These are phyloP conservation scores for Camelina neglecta DNA, from an alignment of 345 rosid species.

Conservation along the genomic window DNA sequence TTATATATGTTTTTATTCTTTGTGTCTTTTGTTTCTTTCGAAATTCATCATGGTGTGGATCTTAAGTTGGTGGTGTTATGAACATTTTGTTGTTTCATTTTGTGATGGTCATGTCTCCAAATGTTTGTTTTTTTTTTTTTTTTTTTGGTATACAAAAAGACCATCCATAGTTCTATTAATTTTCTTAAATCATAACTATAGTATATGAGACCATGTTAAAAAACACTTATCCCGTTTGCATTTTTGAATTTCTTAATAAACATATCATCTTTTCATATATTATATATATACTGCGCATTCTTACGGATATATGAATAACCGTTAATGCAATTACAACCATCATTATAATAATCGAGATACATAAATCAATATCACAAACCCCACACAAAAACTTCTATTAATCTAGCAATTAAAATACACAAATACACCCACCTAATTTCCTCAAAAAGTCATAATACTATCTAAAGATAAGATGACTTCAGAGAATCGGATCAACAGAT, in stretches of 20 bases:
- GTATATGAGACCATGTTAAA: background rate
- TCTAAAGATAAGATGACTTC: conserved; percentile 25
- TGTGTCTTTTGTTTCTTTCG: background rate
- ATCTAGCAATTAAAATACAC: conserved; percentile 17
- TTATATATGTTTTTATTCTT: background rate
- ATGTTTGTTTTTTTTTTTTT: background rate
- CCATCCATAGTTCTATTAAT: background rate
- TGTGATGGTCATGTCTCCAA: conserved; percentile 17
- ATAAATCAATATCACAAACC: background rate
- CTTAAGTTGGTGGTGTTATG: conserved; percentile 24
- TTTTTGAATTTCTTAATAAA: background rate
- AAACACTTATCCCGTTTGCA: background rate
- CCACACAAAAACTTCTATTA: conserved; percentile 24
- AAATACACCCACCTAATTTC: conserved; percentile 20
- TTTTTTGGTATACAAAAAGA: background rate
- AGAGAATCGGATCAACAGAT: conserved; percentile 6
- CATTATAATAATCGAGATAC: background rate
- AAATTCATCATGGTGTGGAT: background rate
- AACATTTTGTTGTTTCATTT: conserved; percentile 25
- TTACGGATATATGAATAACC: conserved; percentile 27
- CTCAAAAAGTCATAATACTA: background rate
- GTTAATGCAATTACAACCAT: conserved; percentile 30
- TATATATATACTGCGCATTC: conserved; percentile 9
- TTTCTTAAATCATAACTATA: background rate
- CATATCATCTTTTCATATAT: background rate